Conservation (phyloP, 1,139 yeast genomes). For the Diutina pseudorugosa region DNA sequence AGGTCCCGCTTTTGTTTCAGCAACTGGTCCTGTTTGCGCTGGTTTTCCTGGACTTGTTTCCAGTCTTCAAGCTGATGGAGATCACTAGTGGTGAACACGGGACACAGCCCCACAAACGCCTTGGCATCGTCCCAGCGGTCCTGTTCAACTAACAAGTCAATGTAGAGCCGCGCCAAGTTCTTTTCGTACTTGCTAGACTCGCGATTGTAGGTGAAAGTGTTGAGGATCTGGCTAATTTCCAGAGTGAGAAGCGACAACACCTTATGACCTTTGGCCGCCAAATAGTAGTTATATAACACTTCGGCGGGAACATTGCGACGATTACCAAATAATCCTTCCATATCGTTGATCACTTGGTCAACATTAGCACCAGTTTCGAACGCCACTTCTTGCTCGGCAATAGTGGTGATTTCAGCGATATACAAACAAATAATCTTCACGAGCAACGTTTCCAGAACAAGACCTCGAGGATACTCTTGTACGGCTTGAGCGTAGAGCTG, state of each 20-base stretch:
- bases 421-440: constrained; percentile 25
- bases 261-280: constrained; percentile 9
- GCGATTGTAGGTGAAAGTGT: constrained; percentile 12
- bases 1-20: constrained; percentile 12
- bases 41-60: constrained; percentile 6
- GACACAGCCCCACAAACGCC: background rate
- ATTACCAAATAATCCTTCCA: constrained; percentile 8
- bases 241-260: constrained; percentile 9
- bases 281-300: background rate
- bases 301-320: constrained; percentile 8
- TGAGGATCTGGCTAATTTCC: constrained; percentile 2
- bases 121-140: constrained; percentile 2
- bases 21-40: constrained; percentile 9
- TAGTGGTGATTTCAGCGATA: constrained; percentile 24
- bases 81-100: constrained; percentile 16
- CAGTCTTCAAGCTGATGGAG: constrained; percentile 11
- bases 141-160: background rate
- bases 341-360: constrained; percentile 5
- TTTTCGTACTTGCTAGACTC: constrained; percentile 16
- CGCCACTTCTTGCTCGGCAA: constrained; percentile 6
- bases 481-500: constrained; percentile 15
- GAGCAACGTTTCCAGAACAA: constrained; percentile 18
- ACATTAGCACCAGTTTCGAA: background rate
- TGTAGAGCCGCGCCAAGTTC: background rate
- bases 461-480: constrained; percentile 15